phyloP scores from a whole-genome alignment of 768 basidiomycete species.

The Mycena leptocephala region DNA sequence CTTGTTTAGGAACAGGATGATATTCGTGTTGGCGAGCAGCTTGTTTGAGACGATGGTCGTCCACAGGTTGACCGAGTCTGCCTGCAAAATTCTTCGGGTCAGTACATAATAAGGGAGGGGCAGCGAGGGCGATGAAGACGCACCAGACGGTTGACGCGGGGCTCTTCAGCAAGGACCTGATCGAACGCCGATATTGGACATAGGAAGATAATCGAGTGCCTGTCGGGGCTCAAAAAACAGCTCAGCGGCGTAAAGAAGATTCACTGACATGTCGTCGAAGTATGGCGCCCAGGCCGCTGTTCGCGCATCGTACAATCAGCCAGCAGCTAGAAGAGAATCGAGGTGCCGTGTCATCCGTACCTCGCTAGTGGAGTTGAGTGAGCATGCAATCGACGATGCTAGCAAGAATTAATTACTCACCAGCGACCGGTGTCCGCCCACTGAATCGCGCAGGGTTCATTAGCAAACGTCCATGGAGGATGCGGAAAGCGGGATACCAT shows the following conservation, averaged over 20 bases:
- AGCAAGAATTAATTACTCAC: conserved; percentile 54
- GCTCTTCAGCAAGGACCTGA: conserved; percentile 79
- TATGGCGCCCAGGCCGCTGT: conserved; percentile 72
- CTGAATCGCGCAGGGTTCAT: conserved; percentile 32
- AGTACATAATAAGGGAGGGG: neutral
- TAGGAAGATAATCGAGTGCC: conserved; percentile 82
- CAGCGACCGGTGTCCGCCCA: conserved; percentile 78
- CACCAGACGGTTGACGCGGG: conserved; percentile 75
- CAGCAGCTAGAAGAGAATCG: conserved; percentile 6
- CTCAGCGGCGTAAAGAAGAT: too few relatives aligned
- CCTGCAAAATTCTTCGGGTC: conserved; percentile 59
- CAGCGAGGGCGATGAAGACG: conserved; percentile 23
- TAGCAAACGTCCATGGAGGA: too few relatives aligned
- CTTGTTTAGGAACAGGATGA: conserved; percentile 89
- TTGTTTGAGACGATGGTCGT: conserved; percentile 80
- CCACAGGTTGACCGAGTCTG: conserved; percentile 87
- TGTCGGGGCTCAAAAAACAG: too few relatives aligned
- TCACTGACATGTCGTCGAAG: conserved; percentile 80
- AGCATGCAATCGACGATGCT: neutral
- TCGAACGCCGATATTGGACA: conserved; percentile 83
- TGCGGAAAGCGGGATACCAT: too few relatives aligned
- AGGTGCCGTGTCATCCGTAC: conserved; percentile 33
- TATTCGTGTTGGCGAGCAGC: conserved; percentile 78
- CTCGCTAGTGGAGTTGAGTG: conserved; percentile 45
- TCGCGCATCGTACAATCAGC: conserved; percentile 22